Conservation (phyloP, 371 early-diverging fungal species). For the Mucor piriformis region DNA sequence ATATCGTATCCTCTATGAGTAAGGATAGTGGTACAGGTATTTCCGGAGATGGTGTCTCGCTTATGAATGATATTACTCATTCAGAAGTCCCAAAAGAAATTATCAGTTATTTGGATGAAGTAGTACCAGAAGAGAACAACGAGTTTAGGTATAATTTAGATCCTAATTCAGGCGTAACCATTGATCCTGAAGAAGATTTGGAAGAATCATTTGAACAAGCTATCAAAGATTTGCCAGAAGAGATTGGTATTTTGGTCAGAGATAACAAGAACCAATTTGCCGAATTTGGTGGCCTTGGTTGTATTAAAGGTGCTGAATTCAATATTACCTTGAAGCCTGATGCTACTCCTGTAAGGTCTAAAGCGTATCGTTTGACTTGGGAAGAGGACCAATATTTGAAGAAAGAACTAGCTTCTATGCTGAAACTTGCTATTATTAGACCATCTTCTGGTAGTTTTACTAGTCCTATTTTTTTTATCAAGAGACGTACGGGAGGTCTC, state of each 20-base stretch:
- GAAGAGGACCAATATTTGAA: slow-evolving; percentile 2
- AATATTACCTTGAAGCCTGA: not conserved
- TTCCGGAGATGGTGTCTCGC: no score
- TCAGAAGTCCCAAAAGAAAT: no score
- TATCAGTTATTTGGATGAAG: no score
- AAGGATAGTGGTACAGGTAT: no score
- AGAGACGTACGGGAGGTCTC: slow-evolving; percentile 42
- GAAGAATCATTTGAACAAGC: no score
- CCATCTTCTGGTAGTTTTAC: slow-evolving; percentile 9
- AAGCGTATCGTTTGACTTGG: slow-evolving; percentile 5
- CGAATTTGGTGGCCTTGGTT: slow-evolving; percentile 5
- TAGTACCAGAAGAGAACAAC: no score
- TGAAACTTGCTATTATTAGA: slow-evolving; percentile 13
- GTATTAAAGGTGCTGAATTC: not conserved
- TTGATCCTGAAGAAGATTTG: no score
- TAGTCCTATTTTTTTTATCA: slow-evolving; percentile 43
- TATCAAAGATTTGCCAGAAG: no score
- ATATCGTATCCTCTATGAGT: no score
- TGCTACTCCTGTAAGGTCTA: slow-evolving; percentile 7
- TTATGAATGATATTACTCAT: no score
- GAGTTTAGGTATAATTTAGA: no score
- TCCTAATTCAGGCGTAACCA: no score
- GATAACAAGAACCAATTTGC: not conserved
- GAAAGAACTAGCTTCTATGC: slow-evolving; percentile 6
- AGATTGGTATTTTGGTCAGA: not conserved